phyloP scores from a whole-genome alignment of 305 asterid species.

The Salvia sclarea region DNA sequence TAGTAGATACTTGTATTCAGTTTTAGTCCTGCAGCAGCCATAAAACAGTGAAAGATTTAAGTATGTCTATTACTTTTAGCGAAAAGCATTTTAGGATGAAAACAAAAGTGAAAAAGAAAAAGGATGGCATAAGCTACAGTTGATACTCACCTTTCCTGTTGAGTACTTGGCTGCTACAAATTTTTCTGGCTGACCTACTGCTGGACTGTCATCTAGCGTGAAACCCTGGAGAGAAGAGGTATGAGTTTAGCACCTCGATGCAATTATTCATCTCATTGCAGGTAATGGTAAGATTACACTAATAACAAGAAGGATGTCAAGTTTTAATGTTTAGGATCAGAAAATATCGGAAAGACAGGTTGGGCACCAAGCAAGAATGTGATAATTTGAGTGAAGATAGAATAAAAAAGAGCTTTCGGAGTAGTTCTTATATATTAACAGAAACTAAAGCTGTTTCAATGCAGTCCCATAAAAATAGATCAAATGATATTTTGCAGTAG shows the following conservation, averaged over 20 bases:
- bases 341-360: background rate
- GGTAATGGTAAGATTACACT: constrained; percentile 16
- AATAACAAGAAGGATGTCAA: background rate
- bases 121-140: background rate
- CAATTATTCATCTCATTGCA: background rate
- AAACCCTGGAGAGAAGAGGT: constrained; percentile 62
- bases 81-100: constrained; percentile 19
- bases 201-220: constrained; percentile 58
- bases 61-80: constrained; percentile 9
- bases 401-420: background rate
- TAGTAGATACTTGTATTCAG: constrained; percentile 55
- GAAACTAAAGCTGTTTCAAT: background rate
- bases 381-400: background rate
- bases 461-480: constrained; percentile 4
- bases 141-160: constrained; percentile 68
- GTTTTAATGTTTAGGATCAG: background rate
- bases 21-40: constrained; percentile 81
- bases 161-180: constrained; percentile 87
- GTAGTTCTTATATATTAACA: background rate
- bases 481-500: background rate
- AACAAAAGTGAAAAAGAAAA: background rate
- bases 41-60: constrained; percentile 38
- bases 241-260: constrained; percentile 2
- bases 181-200: constrained; percentile 64
- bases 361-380: background rate